Evolutionary conservation across 148 eudicot genomes (phyloP).

Genomic region (Amaranthus cruentus): DNA sequence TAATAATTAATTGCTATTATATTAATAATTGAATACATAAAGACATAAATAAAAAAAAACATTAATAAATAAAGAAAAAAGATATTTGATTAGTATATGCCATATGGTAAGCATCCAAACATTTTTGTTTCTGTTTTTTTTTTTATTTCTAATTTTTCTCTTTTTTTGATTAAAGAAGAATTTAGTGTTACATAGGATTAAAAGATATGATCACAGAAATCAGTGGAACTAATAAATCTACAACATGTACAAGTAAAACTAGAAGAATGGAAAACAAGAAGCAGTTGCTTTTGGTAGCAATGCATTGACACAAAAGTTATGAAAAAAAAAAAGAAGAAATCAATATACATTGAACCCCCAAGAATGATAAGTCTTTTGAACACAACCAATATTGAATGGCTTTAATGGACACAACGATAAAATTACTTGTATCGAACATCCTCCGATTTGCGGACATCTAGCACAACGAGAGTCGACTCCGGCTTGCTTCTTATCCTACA

Average conservation of each 20-base stretch:
- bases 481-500: constrained; percentile 24
- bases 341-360: constrained; percentile 26
- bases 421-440: constrained; percentile 18
- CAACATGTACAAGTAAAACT: constrained; percentile 63
- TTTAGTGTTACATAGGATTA: constrained; percentile 40
- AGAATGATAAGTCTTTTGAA: constrained; percentile 16
- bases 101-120: background rate
- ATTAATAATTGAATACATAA: too few relatives aligned
- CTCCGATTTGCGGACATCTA: constrained; percentile 20
- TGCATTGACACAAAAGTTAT: constrained; percentile 10
- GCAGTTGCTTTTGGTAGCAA: constrained; percentile 30
- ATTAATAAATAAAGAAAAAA: background rate
- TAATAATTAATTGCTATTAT: too few relatives aligned
- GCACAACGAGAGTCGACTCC: constrained; percentile 10
- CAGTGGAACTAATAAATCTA: constrained; percentile 38
- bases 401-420: constrained; percentile 7
- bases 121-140: constrained; percentile 15
- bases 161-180: constrained; percentile 27
- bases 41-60: too few relatives aligned
- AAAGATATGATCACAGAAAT: constrained; percentile 35
- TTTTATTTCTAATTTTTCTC: constrained; percentile 26
- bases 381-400: constrained; percentile 23
- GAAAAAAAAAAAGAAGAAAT: constrained; percentile 7
- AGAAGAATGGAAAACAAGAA: constrained; percentile 36
- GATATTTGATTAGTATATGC: background rate